phyloP scores from a whole-genome alignment of 1,284 basidiomycete species.

The Fomes fomentarius region DNA sequence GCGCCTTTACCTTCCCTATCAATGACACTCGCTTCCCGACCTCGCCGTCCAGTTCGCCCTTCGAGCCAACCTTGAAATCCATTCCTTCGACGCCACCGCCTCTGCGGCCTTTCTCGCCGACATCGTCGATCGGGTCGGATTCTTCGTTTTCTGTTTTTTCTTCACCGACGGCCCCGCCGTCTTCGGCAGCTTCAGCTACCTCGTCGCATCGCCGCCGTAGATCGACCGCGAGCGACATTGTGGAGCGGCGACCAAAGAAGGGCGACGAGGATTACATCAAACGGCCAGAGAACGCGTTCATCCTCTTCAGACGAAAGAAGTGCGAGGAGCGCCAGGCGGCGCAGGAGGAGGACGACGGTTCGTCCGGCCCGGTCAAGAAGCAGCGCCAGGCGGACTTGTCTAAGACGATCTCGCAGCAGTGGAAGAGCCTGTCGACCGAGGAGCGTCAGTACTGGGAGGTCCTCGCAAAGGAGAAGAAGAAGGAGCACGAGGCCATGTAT shows the following conservation, averaged over 20 bases:
- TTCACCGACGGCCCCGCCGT: slow-evolving; percentile 35
- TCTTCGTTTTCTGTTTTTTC: slow-evolving; percentile 39
- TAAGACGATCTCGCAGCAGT: slow-evolving; percentile 78
- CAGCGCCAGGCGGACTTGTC: slow-evolving; percentile 65
- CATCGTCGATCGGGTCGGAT: slow-evolving; percentile 52
- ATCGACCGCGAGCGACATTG: slow-evolving; percentile 58
- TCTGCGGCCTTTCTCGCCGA: slow-evolving; percentile 42
- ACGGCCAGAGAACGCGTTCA: slow-evolving; percentile 81
- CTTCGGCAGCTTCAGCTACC: slow-evolving; percentile 35
- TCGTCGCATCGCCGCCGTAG: slow-evolving; percentile 62
- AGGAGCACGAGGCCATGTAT: slow-evolving; percentile 63
- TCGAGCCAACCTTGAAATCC: slow-evolving; percentile 66
- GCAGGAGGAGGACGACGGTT: slow-evolving; percentile 40
- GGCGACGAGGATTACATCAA: slow-evolving; percentile 83
- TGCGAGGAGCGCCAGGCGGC: slow-evolving; percentile 67
- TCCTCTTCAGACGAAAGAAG: slow-evolving; percentile 76
- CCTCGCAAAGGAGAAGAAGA: slow-evolving; percentile 59
- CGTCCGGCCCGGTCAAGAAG: slow-evolving; percentile 47
- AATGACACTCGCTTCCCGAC: slow-evolving; percentile 69
- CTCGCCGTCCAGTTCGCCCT: slow-evolving; percentile 61
- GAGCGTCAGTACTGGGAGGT: slow-evolving; percentile 69
- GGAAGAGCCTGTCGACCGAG: slow-evolving; percentile 63
- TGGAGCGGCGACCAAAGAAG: slow-evolving; percentile 73
- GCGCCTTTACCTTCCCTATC: slow-evolving; percentile 71
- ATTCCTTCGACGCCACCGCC: slow-evolving; percentile 50